phyloP scores from a whole-genome alignment of 176 grass and related monocot genomes.

The Zoysia japonica region DNA sequence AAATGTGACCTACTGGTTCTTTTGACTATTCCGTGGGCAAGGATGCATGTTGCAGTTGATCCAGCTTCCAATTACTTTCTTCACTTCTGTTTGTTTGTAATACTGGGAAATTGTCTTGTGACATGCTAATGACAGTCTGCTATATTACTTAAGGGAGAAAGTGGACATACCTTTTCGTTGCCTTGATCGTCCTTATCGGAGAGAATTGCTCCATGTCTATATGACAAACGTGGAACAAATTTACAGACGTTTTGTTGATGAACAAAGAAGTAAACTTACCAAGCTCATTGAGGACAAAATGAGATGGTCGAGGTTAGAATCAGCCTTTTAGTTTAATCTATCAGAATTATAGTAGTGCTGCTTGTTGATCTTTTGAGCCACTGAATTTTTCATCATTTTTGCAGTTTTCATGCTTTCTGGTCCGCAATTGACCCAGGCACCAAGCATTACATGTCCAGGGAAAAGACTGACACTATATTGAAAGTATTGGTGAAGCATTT shows the following conservation, averaged over 20 bases:
- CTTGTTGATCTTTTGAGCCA: not conserved
- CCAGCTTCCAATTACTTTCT: constrained; percentile 21
- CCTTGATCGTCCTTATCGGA: constrained; percentile 79
- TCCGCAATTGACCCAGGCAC: constrained; percentile 61
- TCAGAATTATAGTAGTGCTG: not conserved
- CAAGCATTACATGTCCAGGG: constrained; percentile 66
- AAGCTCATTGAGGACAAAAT: constrained; percentile 89
- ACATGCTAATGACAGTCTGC: constrained; percentile 34
- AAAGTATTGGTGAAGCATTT: constrained; percentile 90
- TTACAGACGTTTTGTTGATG: constrained; percentile 81
- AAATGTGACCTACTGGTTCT: constrained; percentile 9
- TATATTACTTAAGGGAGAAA: constrained; percentile 81
- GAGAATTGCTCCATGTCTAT: constrained; percentile 92
- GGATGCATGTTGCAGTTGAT: not conserved
- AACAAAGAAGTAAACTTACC: constrained; percentile 78
- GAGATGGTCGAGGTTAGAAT: constrained; percentile 79
- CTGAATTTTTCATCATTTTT: constrained; percentile 41
- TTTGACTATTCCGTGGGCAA: not conserved
- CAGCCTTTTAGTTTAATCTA: constrained; percentile 13
- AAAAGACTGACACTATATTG: constrained; percentile 67
- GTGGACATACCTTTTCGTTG: constrained; percentile 85
- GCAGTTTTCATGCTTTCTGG: constrained; percentile 86
- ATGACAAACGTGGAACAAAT: constrained; percentile 91
- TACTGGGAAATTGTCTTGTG: constrained; percentile 32
- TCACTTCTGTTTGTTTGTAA: constrained; percentile 8